phyloP scores from a whole-genome alignment of 23 red algal genomes.

The Gracilaria domingensis region DNA sequence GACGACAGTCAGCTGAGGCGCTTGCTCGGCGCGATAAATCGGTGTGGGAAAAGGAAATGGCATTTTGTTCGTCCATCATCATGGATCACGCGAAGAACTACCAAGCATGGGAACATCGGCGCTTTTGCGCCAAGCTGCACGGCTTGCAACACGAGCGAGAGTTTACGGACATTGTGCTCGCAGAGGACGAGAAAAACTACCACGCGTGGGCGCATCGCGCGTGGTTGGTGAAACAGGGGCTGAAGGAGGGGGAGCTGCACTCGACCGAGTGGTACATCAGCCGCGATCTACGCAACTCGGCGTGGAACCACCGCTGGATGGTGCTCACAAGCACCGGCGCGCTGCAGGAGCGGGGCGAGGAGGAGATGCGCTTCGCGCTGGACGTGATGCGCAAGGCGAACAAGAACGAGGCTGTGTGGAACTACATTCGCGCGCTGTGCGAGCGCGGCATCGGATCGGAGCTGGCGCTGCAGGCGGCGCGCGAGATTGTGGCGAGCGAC shows the following conservation, averaged over 20 bases:
- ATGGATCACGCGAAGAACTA: conserved; percentile 74
- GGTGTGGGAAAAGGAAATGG: conserved; percentile 61
- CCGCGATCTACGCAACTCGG: conserved; percentile 83
- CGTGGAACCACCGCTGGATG: conserved; percentile 85
- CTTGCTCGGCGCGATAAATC: background rate
- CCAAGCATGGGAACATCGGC: conserved; percentile 87
- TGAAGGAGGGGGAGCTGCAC: conserved; percentile 39
- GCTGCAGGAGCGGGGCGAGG: conserved; percentile 6
- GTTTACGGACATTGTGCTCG: conserved; percentile 59
- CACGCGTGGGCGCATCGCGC: conserved; percentile 91
- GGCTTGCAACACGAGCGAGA: conserved; percentile 42
- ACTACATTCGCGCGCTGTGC: conserved; percentile 53
- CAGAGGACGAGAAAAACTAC: conserved; percentile 88
- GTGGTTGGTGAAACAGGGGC: conserved; percentile 71
- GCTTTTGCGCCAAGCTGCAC: conserved; percentile 14
- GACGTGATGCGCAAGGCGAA: conserved; percentile 16
- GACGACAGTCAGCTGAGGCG: conserved; percentile 53
- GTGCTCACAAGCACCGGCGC: conserved; percentile 30
- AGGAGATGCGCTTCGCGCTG: conserved; percentile 53
- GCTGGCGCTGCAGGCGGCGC: conserved; percentile 4
- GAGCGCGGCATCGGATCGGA: conserved; percentile 1
- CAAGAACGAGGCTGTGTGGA: conserved; percentile 72
- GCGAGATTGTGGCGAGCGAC: background rate
- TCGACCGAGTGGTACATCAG: conserved; percentile 55
- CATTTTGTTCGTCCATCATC: conserved; percentile 32